These are phyloP conservation scores for Nepenthes alata DNA, from an alignment of 179 eudicot genomes.

Conservation along the genomic window DNA sequence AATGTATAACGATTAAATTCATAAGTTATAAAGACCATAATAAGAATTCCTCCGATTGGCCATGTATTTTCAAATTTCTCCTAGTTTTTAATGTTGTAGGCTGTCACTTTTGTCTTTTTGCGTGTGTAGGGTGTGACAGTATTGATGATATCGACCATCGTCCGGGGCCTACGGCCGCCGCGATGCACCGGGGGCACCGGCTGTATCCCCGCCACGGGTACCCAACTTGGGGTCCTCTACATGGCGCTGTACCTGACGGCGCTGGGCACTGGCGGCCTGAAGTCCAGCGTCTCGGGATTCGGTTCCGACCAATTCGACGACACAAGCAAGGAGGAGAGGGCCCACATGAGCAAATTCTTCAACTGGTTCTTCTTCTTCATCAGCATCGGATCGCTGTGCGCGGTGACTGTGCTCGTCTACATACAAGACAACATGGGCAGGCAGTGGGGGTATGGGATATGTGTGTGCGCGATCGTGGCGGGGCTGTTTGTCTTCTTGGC, in stretches of 20 bases:
- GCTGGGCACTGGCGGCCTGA: constrained; percentile 34
- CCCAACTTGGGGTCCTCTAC: constrained; percentile 46
- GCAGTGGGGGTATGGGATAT: constrained; percentile 83
- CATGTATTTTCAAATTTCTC: neutral
- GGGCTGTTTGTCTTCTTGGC: constrained; percentile 40
- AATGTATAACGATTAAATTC: no score
- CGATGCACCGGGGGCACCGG: constrained; percentile 28
- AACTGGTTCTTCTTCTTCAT: constrained; percentile 42
- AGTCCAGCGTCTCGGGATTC: constrained; percentile 40
- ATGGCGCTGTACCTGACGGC: constrained; percentile 55
- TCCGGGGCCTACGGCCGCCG: constrained; percentile 69
- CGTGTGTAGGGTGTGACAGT: constrained; percentile 62
- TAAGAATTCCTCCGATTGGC: no score
- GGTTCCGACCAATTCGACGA: constrained; percentile 43
- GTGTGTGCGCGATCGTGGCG: constrained; percentile 44
- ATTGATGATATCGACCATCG: constrained; percentile 58
- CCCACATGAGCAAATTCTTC: constrained; percentile 27
- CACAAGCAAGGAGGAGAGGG: constrained; percentile 21
- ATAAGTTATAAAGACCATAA: no score
- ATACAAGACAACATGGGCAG: constrained; percentile 77
- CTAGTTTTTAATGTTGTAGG: no score
- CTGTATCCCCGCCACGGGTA: constrained; percentile 39
- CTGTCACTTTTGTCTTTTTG: neutral
- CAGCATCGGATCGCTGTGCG: constrained; percentile 47
- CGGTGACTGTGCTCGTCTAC: constrained; percentile 78